Conservation (phyloP, 805 yeast genomes). For the Candida broadrunensis region DNA sequence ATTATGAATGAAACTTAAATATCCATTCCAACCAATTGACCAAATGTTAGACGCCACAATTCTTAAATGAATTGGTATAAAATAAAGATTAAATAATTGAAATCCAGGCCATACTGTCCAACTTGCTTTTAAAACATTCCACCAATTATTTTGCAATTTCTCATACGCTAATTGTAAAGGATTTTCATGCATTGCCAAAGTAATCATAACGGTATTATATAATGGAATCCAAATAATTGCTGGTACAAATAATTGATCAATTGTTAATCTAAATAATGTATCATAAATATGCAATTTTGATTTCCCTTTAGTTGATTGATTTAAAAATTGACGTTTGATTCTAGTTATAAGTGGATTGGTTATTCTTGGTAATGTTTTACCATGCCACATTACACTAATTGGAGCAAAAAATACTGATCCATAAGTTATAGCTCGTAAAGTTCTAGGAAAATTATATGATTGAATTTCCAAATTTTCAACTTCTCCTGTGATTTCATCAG, state of each 20-base stretch:
- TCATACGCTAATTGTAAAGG: conserved; percentile 30
- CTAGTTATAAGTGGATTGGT: conserved; percentile 28
- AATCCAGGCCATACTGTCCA: conserved; percentile 44
- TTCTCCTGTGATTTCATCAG: conserved; percentile 1
- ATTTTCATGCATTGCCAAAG: conserved; percentile 32
- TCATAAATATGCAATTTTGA: conserved; percentile 14
- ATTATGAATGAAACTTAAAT: conserved; percentile 48
- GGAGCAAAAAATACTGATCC: conserved; percentile 41
- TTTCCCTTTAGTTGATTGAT: conserved; percentile 10
- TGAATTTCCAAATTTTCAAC: conserved; percentile 11
- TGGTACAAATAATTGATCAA: conserved; percentile 38
- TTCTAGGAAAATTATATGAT: conserved; percentile 25
- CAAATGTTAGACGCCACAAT: conserved; percentile 35
- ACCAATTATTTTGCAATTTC: conserved; percentile 36
- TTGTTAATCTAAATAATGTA: conserved; percentile 20
- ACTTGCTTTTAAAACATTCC: conserved; percentile 36
- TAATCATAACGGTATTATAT: conserved; percentile 38
- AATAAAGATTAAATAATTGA: conserved; percentile 35
- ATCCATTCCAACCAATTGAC: conserved; percentile 43
- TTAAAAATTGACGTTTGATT: background rate
- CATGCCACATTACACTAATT: conserved; percentile 36
- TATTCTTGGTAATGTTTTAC: conserved; percentile 33
- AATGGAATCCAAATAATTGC: conserved; percentile 41
- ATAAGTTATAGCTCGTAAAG: conserved; percentile 33
- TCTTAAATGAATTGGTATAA: conserved; percentile 37